Conservation (phyloP, 1,284 basidiomycete species). For the Fomitopsis schrenkii region DNA sequence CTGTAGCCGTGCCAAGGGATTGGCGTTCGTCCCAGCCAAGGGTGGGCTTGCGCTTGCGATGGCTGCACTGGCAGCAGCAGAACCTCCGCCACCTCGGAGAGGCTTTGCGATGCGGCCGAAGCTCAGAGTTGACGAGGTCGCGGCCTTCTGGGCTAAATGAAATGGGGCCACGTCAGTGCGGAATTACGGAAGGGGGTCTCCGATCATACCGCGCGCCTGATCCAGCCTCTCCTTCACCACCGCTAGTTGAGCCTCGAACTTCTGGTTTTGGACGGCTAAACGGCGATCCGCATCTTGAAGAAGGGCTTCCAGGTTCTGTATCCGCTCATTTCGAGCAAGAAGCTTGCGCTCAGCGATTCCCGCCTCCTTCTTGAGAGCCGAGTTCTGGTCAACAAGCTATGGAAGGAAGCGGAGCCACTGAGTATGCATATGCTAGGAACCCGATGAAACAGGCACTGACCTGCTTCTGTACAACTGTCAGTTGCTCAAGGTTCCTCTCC, state of each 20-base stretch:
- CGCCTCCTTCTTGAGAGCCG: slow-evolving; percentile 95
- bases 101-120: slow-evolving; percentile 98
- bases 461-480: slow-evolving; percentile 97
- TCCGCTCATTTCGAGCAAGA: slow-evolving; percentile 94
- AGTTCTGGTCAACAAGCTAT: slow-evolving; percentile 98
- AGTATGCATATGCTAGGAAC: slow-evolving; percentile 3
- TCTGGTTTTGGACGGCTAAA: slow-evolving; percentile 88
- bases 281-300: slow-evolving; percentile 93
- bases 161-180: slow-evolving; percentile 9
- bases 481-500: slow-evolving; percentile 94
- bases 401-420: slow-evolving; percentile 10
- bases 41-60: slow-evolving; percentile 34
- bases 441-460: slow-evolving; percentile 33
- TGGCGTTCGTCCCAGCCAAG: slow-evolving; percentile 44
- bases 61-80: slow-evolving; percentile 35
- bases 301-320: slow-evolving; percentile 90
- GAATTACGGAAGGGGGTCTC: slow-evolving; percentile 8
- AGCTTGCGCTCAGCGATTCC: slow-evolving; percentile 96
- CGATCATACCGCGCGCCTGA: slow-evolving; percentile 78
- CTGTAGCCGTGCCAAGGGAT: slow-evolving; percentile 68
- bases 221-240: slow-evolving; percentile 90
- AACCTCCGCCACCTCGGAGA: slow-evolving; percentile 84
- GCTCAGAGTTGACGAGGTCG: slow-evolving; percentile 64
- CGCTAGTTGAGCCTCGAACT: slow-evolving; percentile 91
- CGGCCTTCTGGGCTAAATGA: slow-evolving; percentile 70